These are phyloP conservation scores for Exophiala sp. DNA, from an alignment of 2,329 filamentous ascomycete species.

Conservation along the genomic window DNA sequence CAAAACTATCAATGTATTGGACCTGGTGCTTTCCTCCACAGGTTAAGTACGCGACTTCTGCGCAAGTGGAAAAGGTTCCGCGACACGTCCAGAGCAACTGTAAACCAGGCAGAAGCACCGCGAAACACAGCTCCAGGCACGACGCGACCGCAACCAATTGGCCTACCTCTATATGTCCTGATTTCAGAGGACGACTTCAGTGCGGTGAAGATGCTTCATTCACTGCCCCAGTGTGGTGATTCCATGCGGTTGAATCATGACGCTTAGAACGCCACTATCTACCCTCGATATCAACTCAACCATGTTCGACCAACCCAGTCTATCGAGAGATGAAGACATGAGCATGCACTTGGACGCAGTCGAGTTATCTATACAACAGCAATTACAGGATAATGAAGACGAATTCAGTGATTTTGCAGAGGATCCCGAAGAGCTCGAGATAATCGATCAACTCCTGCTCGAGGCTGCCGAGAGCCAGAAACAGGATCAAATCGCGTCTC, in stretches of 20 bases:
- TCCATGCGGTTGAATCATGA: conserved; percentile 10
- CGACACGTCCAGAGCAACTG: conserved; percentile 14
- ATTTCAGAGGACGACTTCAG: too few relatives aligned
- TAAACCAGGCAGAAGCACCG: conserved; percentile 10
- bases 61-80: conserved; percentile 1
- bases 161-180: background rate
- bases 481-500: conserved; percentile 23
- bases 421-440: conserved; percentile 50
- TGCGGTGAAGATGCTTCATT: background rate
- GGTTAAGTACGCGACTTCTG: background rate
- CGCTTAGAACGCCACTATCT: conserved; percentile 14
- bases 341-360: conserved; percentile 9
- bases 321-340: background rate
- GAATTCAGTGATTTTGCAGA: conserved; percentile 63
- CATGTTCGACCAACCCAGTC: conserved; percentile 3
- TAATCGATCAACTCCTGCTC: conserved; percentile 51
- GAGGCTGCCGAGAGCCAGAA: conserved; percentile 37
- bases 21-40: background rate
- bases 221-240: background rate
- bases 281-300: conserved; percentile 1
- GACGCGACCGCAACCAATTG: background rate
- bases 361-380: background rate
- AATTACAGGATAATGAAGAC: conserved; percentile 34
- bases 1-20: conserved; percentile 6
- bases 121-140: background rate